Percentiles rank a stretch among this genome's conserved stretches.
These are phyloP conservation scores for Cyclotella choctawhatcheeana DNA, from an alignment of 108 stramenopile genomes.

Conservation along the genomic window DNA sequence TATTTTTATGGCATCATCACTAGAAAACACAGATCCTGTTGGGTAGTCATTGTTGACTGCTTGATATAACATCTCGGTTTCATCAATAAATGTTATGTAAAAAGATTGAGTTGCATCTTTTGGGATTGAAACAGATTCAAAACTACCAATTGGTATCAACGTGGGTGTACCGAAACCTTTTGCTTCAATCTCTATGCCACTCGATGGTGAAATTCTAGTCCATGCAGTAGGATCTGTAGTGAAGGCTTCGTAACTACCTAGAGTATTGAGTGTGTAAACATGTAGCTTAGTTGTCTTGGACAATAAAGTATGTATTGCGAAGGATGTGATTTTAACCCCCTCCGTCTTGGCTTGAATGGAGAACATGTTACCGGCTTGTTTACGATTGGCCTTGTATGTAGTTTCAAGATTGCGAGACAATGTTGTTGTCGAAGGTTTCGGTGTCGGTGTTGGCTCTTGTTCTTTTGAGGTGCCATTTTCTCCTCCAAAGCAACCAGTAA, in stretches of 20 bases:
- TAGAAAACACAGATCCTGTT: constrained; percentile 17
- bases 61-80: constrained; percentile 32
- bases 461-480: background rate
- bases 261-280: constrained; percentile 22
- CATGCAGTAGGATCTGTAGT: constrained; percentile 10
- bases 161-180: constrained; percentile 32
- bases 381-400: constrained; percentile 26
- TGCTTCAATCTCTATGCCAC: constrained; percentile 21
- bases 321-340: constrained; percentile 23
- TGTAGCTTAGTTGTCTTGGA: constrained; percentile 16
- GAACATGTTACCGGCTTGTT: constrained; percentile 36
- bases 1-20: constrained; percentile 23
- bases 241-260: constrained; percentile 19
- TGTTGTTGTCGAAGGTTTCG: background rate
- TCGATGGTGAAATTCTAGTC: constrained; percentile 18
- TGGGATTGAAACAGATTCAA: constrained; percentile 18
- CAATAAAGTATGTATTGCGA: constrained; percentile 25
- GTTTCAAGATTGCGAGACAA: constrained; percentile 13
- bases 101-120: constrained; percentile 25
- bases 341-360: constrained; percentile 21
- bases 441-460: background rate
- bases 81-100: constrained; percentile 30
- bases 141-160: constrained; percentile 24
- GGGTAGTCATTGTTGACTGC: constrained; percentile 24
- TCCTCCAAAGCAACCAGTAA: constrained; percentile 23